Conservation (phyloP, 1,284 basidiomycete species). For the Leccinum pachyderme region DNA sequence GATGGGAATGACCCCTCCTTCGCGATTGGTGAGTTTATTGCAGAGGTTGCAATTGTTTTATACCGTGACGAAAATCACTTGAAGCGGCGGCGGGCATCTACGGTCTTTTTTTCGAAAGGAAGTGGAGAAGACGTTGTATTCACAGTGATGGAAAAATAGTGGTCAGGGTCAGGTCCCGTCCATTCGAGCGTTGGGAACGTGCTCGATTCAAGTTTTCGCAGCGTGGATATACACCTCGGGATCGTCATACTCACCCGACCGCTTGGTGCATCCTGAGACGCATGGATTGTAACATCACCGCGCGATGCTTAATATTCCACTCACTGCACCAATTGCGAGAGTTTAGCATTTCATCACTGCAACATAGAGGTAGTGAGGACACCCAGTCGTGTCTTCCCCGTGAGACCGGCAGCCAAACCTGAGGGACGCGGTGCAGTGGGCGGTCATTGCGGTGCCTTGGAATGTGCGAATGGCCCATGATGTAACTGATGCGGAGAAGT, state of each 20-base stretch:
- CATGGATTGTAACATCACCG: constrained; percentile 34
- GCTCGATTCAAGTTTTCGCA: not conserved
- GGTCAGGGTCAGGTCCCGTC: constrained; percentile 57
- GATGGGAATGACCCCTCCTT: constrained; percentile 33
- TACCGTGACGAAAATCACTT: constrained; percentile 43
- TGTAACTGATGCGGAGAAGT: constrained; percentile 13
- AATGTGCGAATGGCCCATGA: constrained; percentile 15
- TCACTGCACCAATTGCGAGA: not conserved
- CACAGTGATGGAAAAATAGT: constrained; percentile 60
- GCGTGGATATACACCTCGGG: not conserved
- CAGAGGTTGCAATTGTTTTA: constrained; percentile 44
- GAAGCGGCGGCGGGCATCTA: constrained; percentile 47
- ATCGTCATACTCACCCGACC: constrained; percentile 38
- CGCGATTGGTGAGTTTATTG: constrained; percentile 1
- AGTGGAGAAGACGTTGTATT: constrained; percentile 18
- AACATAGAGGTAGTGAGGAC: constrained; percentile 12
- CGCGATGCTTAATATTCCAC: not conserved
- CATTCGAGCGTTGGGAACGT: constrained; percentile 41
- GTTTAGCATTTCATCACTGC: constrained; percentile 10
- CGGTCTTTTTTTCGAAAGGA: constrained; percentile 39
- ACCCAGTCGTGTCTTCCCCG: constrained; percentile 9
- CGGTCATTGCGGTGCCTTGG: constrained; percentile 10
- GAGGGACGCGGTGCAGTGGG: constrained; percentile 14
- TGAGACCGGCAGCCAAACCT: constrained; percentile 15
- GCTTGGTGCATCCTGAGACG: constrained; percentile 39